These are phyloP conservation scores for Sequoia sempervirens DNA, from an alignment of 75 land plant genomes.

Conservation along the genomic window DNA sequence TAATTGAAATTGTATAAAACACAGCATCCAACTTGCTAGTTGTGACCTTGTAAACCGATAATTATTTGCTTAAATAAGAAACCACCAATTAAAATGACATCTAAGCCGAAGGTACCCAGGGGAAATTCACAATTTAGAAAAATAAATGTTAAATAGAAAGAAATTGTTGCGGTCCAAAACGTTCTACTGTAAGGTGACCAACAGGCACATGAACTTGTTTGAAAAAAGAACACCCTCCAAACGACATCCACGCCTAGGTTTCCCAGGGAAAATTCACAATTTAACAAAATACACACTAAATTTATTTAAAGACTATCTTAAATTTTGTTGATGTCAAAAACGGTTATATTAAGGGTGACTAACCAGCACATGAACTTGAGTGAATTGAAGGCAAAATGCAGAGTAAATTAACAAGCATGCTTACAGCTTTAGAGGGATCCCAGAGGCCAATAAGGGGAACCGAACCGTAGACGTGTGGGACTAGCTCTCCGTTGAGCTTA, in stretches of 20 bases:
- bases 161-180: background rate
- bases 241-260: too few species aligned
- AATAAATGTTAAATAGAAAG: background rate
- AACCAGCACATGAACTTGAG: background rate
- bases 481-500: constrained; percentile 43
- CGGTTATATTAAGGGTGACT: too few species aligned
- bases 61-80: background rate
- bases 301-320: too few species aligned
- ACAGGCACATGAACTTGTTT: too few species aligned
- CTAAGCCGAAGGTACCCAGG: background rate
- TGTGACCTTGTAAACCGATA: background rate
- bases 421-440: constrained; percentile 88
- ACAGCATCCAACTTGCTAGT: background rate
- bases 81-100: background rate
- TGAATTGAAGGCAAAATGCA: background rate
- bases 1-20: background rate
- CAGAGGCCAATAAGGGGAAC: constrained; percentile 82
- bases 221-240: too few species aligned
- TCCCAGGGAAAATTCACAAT: too few species aligned
- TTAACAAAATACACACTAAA: background rate
- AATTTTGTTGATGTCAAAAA: background rate
- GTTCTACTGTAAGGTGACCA: too few species aligned
- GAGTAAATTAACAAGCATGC: background rate
- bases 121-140: background rate
- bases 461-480: constrained; percentile 70